Evolutionary conservation across 768 basidiomycete genomes (phyloP).

Genomic region (Xanthoconium stramineum): DNA sequence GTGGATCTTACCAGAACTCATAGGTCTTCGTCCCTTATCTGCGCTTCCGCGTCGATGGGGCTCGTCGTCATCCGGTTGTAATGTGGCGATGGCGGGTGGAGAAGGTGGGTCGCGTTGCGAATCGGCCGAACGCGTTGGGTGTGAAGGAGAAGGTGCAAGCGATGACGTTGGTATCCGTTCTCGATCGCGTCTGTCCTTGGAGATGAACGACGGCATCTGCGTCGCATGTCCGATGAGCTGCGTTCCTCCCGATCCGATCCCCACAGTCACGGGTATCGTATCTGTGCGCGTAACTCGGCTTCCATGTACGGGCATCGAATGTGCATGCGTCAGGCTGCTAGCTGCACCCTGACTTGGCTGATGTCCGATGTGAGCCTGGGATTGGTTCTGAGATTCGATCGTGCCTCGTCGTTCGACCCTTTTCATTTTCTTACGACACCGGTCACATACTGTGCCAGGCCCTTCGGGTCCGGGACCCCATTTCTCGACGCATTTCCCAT

Average conservation of each 20-base stretch:
- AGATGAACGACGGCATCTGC: constrained; percentile 23
- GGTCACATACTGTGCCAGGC: constrained; percentile 80
- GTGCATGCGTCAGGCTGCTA: constrained; percentile 14
- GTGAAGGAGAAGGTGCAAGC: constrained; percentile 19
- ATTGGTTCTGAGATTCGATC: constrained; percentile 41
- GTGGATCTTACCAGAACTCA: constrained; percentile 24
- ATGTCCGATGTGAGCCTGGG: constrained; percentile 16
- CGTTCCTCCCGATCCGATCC: constrained; percentile 23
- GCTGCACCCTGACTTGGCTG: constrained; percentile 4
- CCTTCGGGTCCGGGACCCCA: constrained; percentile 85
- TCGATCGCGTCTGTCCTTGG: constrained; percentile 27
- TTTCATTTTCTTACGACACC: constrained; percentile 88
- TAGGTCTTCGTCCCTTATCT: constrained; percentile 29
- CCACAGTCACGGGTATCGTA: constrained; percentile 31
- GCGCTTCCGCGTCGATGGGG: constrained; percentile 16
- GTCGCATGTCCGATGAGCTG: constrained; percentile 24
- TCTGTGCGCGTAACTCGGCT: constrained; percentile 28
- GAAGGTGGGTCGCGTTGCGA: constrained; percentile 31
- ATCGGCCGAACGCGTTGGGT: constrained; percentile 10
- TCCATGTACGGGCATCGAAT: constrained; percentile 19
- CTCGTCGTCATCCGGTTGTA: constrained; percentile 27
- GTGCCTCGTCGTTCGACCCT: constrained; percentile 74
- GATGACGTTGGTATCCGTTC: constrained; percentile 26
- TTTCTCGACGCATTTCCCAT: constrained; percentile 83
- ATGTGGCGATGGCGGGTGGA: constrained; percentile 31